phyloP scores from a whole-genome alignment of 441 rosid species.

The Francoa sonchifolia region DNA sequence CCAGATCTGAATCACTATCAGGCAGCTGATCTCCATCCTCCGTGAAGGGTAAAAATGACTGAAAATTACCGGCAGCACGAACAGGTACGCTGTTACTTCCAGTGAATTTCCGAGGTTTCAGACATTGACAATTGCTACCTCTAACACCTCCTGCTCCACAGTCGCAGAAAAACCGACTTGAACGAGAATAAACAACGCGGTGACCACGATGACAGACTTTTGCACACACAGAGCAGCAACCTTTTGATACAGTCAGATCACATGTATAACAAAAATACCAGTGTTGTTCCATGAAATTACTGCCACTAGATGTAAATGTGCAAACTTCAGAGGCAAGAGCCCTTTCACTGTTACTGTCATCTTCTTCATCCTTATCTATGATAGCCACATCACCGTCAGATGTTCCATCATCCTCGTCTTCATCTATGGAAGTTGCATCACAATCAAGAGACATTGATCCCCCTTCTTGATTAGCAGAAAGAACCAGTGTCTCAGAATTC shows the following conservation, averaged over 20 bases:
- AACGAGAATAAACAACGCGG: slow-evolving; percentile 98
- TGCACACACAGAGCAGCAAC: slow-evolving; percentile 99
- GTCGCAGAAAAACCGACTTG: slow-evolving; percentile 98
- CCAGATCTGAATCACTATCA: slow-evolving; percentile 93
- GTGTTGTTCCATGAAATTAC: slow-evolving; percentile 99
- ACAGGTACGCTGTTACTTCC: slow-evolving; percentile 50
- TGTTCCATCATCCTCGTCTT: slow-evolving; percentile 99
- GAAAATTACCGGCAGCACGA: slow-evolving; percentile 55
- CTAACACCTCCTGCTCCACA: slow-evolving; percentile 99
- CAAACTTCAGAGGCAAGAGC: slow-evolving; percentile 95
- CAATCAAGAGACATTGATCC: slow-evolving; percentile 70
- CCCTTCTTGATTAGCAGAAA: slow-evolving; percentile 73
- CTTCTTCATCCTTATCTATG: slow-evolving; percentile 98
- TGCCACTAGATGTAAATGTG: slow-evolving; percentile 99
- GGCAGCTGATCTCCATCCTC: slow-evolving; percentile 87
- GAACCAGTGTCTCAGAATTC: slow-evolving; percentile 61
- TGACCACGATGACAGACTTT: slow-evolving; percentile 99
- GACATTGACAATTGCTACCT: slow-evolving; percentile 96
- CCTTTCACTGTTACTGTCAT: slow-evolving; percentile 85
- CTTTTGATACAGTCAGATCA: slow-evolving; percentile 95
- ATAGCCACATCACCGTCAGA: slow-evolving; percentile 99
- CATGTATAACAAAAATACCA: slow-evolving; percentile 99
- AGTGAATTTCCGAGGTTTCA: slow-evolving; percentile 92
- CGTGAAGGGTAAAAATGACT: slow-evolving; percentile 64
- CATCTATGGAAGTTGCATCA: slow-evolving; percentile 97